Percentiles rank a stretch among this genome's conserved stretches.
phyloP scores from a whole-genome alignment of 2,329 filamentous ascomycete species.

The Massarina eburnea region DNA sequence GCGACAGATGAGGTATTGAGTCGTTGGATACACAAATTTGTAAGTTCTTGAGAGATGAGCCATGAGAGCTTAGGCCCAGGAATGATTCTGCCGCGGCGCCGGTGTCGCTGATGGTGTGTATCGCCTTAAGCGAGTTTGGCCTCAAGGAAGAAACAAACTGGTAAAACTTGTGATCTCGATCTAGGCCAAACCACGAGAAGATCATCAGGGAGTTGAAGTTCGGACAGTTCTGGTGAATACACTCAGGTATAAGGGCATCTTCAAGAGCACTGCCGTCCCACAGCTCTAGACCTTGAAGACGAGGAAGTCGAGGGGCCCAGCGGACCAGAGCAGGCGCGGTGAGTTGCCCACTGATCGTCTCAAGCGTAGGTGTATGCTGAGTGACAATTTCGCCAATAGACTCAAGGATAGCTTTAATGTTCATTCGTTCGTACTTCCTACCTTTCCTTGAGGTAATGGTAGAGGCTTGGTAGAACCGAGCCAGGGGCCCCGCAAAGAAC shows the following conservation, averaged over 20 bases:
- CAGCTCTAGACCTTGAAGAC: constrained; percentile 61
- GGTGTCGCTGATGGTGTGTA: constrained; percentile 55
- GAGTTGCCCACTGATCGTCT: constrained; percentile 60
- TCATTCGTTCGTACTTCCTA: constrained; percentile 38
- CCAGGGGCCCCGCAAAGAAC: constrained; percentile 55
- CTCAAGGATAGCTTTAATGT: constrained; percentile 47
- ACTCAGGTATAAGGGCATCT: constrained; percentile 53
- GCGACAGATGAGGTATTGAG: constrained; percentile 52
- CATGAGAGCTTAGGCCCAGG: constrained; percentile 55
- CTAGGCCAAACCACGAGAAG: constrained; percentile 51
- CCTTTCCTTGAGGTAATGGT: constrained; percentile 24
- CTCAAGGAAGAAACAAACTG: constrained; percentile 60
- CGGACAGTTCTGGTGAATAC: constrained; percentile 61
- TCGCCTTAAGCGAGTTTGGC: constrained; percentile 59
- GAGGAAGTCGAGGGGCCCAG: constrained; percentile 62
- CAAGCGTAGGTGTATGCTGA: constrained; percentile 56
- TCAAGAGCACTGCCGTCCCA: constrained; percentile 63
- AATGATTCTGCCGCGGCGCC: constrained; percentile 59
- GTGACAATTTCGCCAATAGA: constrained; percentile 55
- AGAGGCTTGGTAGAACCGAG: constrained; percentile 44
- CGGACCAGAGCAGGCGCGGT: constrained; percentile 54
- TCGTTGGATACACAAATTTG: constrained; percentile 54
- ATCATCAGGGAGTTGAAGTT: constrained; percentile 63
- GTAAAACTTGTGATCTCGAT: constrained; percentile 61
- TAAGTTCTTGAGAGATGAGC: constrained; percentile 56